Evolutionary conservation across 2,329 filamentous ascomycete species (phyloP).

Genomic region (Diaporthe ampelina): DNA sequence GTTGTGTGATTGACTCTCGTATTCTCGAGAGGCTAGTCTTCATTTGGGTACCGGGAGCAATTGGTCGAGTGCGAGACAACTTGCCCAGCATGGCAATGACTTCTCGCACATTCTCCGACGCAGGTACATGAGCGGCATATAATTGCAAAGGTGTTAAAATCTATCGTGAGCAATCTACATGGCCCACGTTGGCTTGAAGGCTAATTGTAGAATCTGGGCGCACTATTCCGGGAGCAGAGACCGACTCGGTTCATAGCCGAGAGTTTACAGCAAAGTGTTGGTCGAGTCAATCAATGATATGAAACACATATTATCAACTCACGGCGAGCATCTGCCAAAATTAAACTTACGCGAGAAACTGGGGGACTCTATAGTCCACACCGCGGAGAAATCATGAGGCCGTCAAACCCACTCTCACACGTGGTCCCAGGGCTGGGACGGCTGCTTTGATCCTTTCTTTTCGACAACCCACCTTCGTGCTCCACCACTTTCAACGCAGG

Average conservation of each 20-base stretch:
- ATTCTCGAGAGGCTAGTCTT: slow-evolving; percentile 10
- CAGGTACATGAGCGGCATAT: neutral
- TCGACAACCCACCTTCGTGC: neutral
- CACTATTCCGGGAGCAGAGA: slow-evolving; percentile 6
- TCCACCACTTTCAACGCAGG: neutral
- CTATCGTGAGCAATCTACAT: neutral
- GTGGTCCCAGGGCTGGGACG: neutral
- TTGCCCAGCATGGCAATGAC: neutral
- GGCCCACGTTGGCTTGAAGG: neutral
- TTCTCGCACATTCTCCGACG: neutral
- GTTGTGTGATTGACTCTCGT: slow-evolving; percentile 12
- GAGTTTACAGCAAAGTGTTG: slow-evolving; percentile 3
- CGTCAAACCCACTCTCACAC: neutral
- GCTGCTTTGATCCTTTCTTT: neutral
- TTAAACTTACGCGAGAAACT: slow-evolving; percentile 13
- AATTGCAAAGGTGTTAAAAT: neutral
- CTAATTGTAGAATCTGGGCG: neutral
- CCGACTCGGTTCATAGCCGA: slow-evolving; percentile 1
- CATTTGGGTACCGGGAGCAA: neutral
- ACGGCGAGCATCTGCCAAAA: slow-evolving; percentile 7
- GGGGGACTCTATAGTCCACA: neutral
- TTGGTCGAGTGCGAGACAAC: neutral
- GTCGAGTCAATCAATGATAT: neutral
- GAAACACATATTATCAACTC: slow-evolving; percentile 16
- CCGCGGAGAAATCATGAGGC: neutral